Percentiles rank a stretch among this genome's conserved stretches.
These are phyloP conservation scores for Globisporangium okanoganense DNA, from an alignment of 352 stramenopile species.

Conservation along the genomic window DNA sequence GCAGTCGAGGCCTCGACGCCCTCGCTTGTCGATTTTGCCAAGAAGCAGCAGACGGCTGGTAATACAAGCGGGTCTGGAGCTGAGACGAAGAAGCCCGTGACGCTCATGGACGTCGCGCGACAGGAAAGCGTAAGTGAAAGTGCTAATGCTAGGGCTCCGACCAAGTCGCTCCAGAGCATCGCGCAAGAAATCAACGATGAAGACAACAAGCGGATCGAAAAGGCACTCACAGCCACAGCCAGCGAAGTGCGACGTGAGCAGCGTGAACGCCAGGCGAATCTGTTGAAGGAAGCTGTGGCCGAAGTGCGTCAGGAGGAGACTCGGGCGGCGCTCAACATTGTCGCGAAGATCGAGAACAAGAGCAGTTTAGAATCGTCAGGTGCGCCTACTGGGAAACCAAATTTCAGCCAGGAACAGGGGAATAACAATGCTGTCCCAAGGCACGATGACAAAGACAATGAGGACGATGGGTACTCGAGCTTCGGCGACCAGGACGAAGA, in stretches of 20 bases:
- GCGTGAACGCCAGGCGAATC: slow-evolving; percentile 15
- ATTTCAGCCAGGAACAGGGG: slow-evolving; percentile 1
- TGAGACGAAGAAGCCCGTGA: slow-evolving; percentile 21
- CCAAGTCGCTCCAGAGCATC: slow-evolving; percentile 26
- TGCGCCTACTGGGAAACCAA: not conserved
- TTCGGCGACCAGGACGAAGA: slow-evolving; percentile 47
- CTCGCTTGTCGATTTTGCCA: slow-evolving; percentile 36
- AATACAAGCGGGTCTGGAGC: not conserved
- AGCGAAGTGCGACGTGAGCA: slow-evolving; percentile 38
- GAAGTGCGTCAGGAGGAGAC: slow-evolving; percentile 28
- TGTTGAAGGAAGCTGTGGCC: slow-evolving; percentile 20
- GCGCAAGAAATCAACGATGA: slow-evolving; percentile 50
- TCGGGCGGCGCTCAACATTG: slow-evolving; percentile 20
- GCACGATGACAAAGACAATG: not conserved
- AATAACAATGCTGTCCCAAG: too few relatives aligned
- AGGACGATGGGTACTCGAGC: slow-evolving; percentile 54
- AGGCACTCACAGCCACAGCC: slow-evolving; percentile 28
- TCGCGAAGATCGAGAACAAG: slow-evolving; percentile 13
- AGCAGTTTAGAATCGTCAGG: not conserved
- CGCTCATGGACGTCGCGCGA: slow-evolving; percentile 45
- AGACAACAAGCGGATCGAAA: slow-evolving; percentile 28
- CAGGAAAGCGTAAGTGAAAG: slow-evolving; percentile 15
- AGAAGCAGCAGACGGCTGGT: slow-evolving; percentile 13
- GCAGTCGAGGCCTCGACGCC: slow-evolving; percentile 8
- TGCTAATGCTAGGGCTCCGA: not conserved